Evolutionary conservation across 306 rosid species (phyloP), one percentile per base, ranked within the genome.

Genomic region (Cucurbita moschata): DNA sequence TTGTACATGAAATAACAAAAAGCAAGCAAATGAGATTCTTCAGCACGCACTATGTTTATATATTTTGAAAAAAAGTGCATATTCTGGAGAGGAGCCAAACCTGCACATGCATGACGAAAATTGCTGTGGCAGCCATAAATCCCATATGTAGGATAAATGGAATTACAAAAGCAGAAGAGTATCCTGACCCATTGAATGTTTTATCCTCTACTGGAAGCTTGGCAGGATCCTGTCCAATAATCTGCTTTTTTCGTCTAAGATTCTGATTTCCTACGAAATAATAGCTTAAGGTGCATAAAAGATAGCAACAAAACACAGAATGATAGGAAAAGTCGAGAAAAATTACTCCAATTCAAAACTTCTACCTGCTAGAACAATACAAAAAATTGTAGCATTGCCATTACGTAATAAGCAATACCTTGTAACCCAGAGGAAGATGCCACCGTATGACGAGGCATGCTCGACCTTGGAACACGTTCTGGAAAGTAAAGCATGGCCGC

Each of bases 21-120:
- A n/a, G 23, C 0, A 44, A 66, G 35, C 16, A 15, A 42, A 5
- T 21, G 49, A 43, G 43, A n/a, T 66, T 6, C 55, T 66, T 44
- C 54, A 44, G 39, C 39, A 66, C n/a, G 21, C 72, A 12, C 64
- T 30, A 19, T 19, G 3, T 8, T 0, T 6, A 30, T 35, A 35
- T 60, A 5, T 11, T 67, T 26, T 51, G 0, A 6, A 71, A 47
- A 51, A n/a, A 51, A 5, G 21, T 8, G 19, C 11, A 47, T 50
- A 51, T 35, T 71, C 1, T 38, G n/a, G 55, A 71, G 42, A 61
- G 40, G 63, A 66, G 46, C 73, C 92, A 71, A 74, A 90, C 98
- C 97, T 94, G 95, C 55, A 94, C 98, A 74, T 90, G 97, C 98
- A 87, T 87, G 85, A 94, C 87, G 78, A 94, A 74, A 78, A 94